Evolutionary conservation across 257 asterid genomes (phyloP), one percentile per base, ranked within the genome.

Genomic region (Ballota nigra): DNA sequence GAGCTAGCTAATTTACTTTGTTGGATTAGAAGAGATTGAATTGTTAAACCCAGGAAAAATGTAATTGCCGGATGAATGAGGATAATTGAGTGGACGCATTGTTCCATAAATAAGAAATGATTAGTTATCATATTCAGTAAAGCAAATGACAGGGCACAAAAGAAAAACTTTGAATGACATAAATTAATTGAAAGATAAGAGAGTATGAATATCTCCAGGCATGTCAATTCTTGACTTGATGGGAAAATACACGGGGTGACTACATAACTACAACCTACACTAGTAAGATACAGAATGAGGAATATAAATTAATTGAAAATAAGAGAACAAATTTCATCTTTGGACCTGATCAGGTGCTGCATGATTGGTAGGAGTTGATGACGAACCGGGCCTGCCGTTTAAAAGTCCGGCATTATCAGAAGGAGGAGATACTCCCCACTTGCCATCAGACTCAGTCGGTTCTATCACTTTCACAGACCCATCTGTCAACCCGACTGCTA

Each of bases 401-500:
- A 92, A 34, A 11, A 83, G 55, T 16, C 96, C 96, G 20, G 55
- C 22, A 11, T 84, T 90, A 19, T 89, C 96, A 5, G 82, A 80
- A 1, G 96, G 97, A 23, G 94, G 96, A 66, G 87, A 78, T 55
- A 66, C 75, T 57, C 98, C 96, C 97, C 98, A 91, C 83, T 78
- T 91, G 29, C 90, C 77, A 34, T 91, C 97, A 0, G 91, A 83
- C 75, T 93, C 98, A n/a, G 83, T 61, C 11, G 98, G 98, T 80
- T 93, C 98, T 63, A 93, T 78, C 73, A 93, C 98, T 79, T 91
- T 93, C n/a, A 93, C 96, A 0, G 96, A 83, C 60, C 98, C 97
- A 55, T 93, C 97, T 1, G 89, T 74, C 83, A 93, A 83, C 47
- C 98, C 98, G 19, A 93, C 84, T 0, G 97, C 97, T 60, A 93